Conservation (phyloP, 441 rosid genomes). For the Adansonia grandidieri region DNA sequence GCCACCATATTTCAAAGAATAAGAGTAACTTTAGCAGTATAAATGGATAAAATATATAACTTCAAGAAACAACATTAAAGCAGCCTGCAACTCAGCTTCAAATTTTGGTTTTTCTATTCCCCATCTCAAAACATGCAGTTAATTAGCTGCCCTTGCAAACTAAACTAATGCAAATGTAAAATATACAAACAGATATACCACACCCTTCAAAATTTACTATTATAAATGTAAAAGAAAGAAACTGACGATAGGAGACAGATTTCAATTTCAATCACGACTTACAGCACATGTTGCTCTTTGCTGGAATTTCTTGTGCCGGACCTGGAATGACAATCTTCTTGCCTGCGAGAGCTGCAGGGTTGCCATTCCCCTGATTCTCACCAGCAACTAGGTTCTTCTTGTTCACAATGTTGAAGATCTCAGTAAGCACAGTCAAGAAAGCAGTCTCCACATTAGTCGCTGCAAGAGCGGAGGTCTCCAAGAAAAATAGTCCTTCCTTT, state of each 20-base stretch:
- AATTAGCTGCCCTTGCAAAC: constrained; percentile 34
- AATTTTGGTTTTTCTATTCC: constrained; percentile 17
- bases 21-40: neutral
- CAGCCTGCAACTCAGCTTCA: constrained; percentile 19
- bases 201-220: constrained; percentile 42
- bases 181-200: constrained; percentile 51
- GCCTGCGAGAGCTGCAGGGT: constrained; percentile 70
- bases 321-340: constrained; percentile 80
- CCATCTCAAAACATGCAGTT: constrained; percentile 19
- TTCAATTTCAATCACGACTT: constrained; percentile 44
- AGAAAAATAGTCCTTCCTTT: constrained; percentile 69
- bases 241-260: neutral
- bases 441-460: constrained; percentile 66
- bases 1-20: too few relatives aligned
- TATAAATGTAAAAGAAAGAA: constrained; percentile 20
- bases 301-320: constrained; percentile 72
- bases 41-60: neutral
- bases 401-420: constrained; percentile 81
- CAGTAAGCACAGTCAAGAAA: constrained; percentile 69
- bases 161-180: constrained; percentile 29
- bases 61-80: constrained; percentile 10
- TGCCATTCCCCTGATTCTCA: constrained; percentile 60
- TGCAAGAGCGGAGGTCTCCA: constrained; percentile 65
- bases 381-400: constrained; percentile 70
- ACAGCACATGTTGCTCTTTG: constrained; percentile 65